Percentiles rank a stretch among this genome's conserved stretches.
Evolutionary conservation across 257 asterid species (phyloP).

Genomic region (Nicotiana attenuata): DNA sequence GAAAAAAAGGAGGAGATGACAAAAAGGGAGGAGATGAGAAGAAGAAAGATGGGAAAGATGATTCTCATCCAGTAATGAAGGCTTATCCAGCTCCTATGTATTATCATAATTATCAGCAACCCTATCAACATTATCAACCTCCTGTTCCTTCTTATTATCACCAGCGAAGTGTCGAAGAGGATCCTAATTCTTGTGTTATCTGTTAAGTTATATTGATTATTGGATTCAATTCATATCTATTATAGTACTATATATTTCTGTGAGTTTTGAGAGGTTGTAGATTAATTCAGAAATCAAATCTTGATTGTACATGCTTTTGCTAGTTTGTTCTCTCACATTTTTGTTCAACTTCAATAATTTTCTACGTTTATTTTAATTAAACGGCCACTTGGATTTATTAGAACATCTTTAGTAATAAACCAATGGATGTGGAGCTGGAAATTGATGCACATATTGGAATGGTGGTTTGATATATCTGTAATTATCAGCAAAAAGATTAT

Average conservation of each 20-base stretch:
- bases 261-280: neutral
- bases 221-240: too few species aligned
- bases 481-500: neutral
- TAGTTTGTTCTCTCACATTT: neutral
- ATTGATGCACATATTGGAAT: neutral
- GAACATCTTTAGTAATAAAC: too few species aligned
- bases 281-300: neutral
- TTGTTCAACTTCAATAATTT: neutral
- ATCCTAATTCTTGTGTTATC: constrained; percentile 31
- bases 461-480: neutral
- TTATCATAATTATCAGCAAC: constrained; percentile 23
- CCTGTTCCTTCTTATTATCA: constrained; percentile 19
- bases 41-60: constrained; percentile 28
- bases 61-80: constrained; percentile 8
- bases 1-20: neutral
- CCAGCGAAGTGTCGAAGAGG: constrained; percentile 36
- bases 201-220: neutral
- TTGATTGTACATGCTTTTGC: neutral
- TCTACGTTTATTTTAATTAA: neutral
- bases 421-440: neutral
- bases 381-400: neutral
- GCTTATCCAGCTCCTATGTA: constrained; percentile 28
- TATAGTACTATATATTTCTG: neutral
- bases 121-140: constrained; percentile 21
- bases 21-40: constrained; percentile 30